phyloP scores from a whole-genome alignment of 495 filamentous ascomycete species.

The Aspergillus campestris region DNA sequence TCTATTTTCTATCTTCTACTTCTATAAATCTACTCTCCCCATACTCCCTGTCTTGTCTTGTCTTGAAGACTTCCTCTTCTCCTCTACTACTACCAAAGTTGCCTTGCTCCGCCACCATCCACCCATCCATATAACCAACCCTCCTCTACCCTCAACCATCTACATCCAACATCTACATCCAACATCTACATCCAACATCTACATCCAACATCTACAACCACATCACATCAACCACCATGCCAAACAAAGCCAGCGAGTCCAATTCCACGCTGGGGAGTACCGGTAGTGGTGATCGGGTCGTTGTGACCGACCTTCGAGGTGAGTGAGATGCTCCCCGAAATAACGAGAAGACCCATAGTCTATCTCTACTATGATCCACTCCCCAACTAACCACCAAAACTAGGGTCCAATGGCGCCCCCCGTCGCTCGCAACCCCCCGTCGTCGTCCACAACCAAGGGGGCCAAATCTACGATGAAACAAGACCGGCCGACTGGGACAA shows the following conservation, averaged over 20 bases:
- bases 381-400: too few species aligned
- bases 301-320: constrained; percentile 33
- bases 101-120: constrained; percentile 11
- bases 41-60: background rate
- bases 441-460: constrained; percentile 37
- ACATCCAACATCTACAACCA: too few species aligned
- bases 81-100: background rate
- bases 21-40: background rate
- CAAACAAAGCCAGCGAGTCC: constrained; percentile 38
- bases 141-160: too few species aligned
- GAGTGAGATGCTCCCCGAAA: too few species aligned
- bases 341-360: too few species aligned
- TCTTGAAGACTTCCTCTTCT: background rate
- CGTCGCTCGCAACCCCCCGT: constrained; percentile 31
- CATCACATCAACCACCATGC: constrained; percentile 22
- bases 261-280: constrained; percentile 36
- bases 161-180: too few species aligned
- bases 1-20: background rate
- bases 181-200: too few species aligned
- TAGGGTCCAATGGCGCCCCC: constrained; percentile 19
- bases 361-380: background rate
- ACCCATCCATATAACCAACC: too few species aligned
- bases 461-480: constrained; percentile 40
- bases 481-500: constrained; percentile 42
- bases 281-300: constrained; percentile 28